Conservation (phyloP, 805 yeast species). For the Pichia membranifaciens region DNA sequence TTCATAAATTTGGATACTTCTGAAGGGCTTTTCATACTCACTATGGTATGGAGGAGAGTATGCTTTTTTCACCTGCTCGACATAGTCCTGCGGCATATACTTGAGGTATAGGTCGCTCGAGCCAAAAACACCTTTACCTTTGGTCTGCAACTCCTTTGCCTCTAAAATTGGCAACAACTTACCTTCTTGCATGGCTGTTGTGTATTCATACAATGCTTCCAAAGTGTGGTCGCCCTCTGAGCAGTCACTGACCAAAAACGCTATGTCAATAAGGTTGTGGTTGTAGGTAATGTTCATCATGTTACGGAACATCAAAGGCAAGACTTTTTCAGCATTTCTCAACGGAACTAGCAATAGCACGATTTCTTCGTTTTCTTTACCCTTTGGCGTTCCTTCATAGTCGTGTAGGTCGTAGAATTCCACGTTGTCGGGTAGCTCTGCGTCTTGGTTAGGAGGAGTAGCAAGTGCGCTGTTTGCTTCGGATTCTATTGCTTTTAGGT, state of each 20-base stretch:
- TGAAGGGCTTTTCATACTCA: slow-evolving; percentile 61
- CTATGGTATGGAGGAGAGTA: slow-evolving; percentile 63
- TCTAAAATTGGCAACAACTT: slow-evolving; percentile 48
- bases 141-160: slow-evolving; percentile 33
- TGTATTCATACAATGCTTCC: slow-evolving; percentile 57
- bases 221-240: slow-evolving; percentile 60
- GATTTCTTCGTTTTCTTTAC: slow-evolving; percentile 49
- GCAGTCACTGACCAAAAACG: slow-evolving; percentile 77
- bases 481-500: neutral
- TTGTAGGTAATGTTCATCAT: slow-evolving; percentile 83
- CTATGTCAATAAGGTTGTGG: slow-evolving; percentile 72
- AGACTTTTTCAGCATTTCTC: slow-evolving; percentile 69
- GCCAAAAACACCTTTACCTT: slow-evolving; percentile 39
- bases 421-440: slow-evolving; percentile 11
- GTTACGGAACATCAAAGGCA: slow-evolving; percentile 79
- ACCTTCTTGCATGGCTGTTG: slow-evolving; percentile 66
- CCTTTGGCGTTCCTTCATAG: slow-evolving; percentile 48
- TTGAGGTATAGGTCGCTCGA: slow-evolving; percentile 57
- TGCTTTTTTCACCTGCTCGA: slow-evolving; percentile 50
- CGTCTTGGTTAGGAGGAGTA: slow-evolving; percentile 14
- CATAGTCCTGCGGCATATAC: slow-evolving; percentile 61
- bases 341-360: slow-evolving; percentile 69
- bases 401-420: slow-evolving; percentile 55
- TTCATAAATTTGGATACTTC: slow-evolving; percentile 72
- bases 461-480: slow-evolving; percentile 10